These are phyloP conservation scores for Ustilago cynodontis DNA, from an alignment of 1,284 basidiomycete genomes.

Conservation along the genomic window DNA sequence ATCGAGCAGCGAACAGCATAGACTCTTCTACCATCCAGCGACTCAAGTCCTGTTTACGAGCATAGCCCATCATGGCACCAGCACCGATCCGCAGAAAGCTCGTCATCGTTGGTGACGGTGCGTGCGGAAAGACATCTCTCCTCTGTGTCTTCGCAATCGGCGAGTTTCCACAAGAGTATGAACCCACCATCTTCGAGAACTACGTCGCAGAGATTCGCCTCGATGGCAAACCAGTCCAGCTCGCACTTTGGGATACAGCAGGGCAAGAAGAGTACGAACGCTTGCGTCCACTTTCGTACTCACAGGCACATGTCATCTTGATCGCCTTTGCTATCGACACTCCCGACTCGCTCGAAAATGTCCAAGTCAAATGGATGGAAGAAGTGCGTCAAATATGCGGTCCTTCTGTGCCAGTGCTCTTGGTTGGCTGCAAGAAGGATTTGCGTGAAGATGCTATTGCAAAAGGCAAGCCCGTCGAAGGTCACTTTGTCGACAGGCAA, in stretches of 20 bases:
- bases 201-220: constrained; percentile 97
- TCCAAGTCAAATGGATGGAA: constrained; percentile 92
- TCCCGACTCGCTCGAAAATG: constrained; percentile 95
- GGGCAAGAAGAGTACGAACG: constrained; percentile 96
- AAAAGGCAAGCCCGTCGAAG: constrained; percentile 65
- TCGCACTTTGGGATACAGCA: constrained; percentile 97
- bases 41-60: neutral
- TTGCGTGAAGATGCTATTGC: constrained; percentile 74
- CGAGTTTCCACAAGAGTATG: constrained; percentile 97
- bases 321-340: constrained; percentile 97
- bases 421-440: constrained; percentile 88
- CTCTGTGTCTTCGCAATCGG: constrained; percentile 84
- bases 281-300: constrained; percentile 93
- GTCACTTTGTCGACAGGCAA: constrained; percentile 70
- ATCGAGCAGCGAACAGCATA: too few species aligned
- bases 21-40: too few species aligned
- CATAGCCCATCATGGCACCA: constrained; percentile 32
- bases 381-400: constrained; percentile 65
- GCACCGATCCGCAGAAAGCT: constrained; percentile 84
- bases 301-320: constrained; percentile 97
- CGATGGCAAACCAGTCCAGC: constrained; percentile 94
- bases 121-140: constrained; percentile 62
- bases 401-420: constrained; percentile 79
- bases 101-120: constrained; percentile 82
- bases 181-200: constrained; percentile 84